Percentiles rank a stretch among this genome's conserved stretches.
Evolutionary conservation across 2,329 filamentous ascomycete species (phyloP).

Genomic region (Teratosphaeria viscida): DNA sequence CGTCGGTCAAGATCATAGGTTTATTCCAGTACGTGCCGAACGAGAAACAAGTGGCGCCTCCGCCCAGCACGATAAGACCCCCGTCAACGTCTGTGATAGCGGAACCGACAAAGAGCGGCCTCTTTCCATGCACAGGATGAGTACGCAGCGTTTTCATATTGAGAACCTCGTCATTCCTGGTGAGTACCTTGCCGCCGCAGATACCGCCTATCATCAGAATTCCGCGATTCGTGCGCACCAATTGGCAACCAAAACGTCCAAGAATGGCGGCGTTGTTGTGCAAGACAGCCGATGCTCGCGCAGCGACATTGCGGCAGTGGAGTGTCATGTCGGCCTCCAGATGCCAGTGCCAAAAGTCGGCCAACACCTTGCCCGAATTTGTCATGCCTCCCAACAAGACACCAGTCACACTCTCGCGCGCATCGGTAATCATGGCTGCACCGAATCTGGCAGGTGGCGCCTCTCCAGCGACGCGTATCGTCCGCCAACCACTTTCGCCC

Average conservation of each 20-base stretch:
- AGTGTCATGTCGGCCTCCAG: constrained; percentile 29
- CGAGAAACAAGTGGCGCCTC: constrained; percentile 80
- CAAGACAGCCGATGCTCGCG: constrained; percentile 15
- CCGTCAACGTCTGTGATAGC: constrained; percentile 41
- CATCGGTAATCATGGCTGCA: constrained; percentile 40
- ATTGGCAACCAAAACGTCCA: constrained; percentile 42
- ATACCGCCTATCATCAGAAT: constrained; percentile 46
- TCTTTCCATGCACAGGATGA: constrained; percentile 27
- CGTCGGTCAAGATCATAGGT: constrained; percentile 32
- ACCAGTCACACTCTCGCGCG: constrained; percentile 37
- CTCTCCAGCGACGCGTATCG: constrained; percentile 22
- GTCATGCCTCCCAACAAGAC: constrained; percentile 64
- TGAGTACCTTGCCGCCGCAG: constrained; percentile 32
- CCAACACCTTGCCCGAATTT: constrained; percentile 50
- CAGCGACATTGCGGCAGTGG: constrained; percentile 16
- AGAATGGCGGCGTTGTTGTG: constrained; percentile 20
- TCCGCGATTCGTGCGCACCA: constrained; percentile 35
- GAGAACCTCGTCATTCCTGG: constrained; percentile 45
- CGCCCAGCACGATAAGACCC: constrained; percentile 57
- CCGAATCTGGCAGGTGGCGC: constrained; percentile 46
- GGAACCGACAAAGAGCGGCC: constrained; percentile 64
- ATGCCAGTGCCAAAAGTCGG: constrained; percentile 56
- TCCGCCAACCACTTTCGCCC: constrained; percentile 42
- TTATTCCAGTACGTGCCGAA: constrained; percentile 81
- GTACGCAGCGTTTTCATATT: constrained; percentile 22